Base-by-base conservation (phyloP, 2,329 filamentous ascomycete species). In the Beauveria caledonica region DNA sequence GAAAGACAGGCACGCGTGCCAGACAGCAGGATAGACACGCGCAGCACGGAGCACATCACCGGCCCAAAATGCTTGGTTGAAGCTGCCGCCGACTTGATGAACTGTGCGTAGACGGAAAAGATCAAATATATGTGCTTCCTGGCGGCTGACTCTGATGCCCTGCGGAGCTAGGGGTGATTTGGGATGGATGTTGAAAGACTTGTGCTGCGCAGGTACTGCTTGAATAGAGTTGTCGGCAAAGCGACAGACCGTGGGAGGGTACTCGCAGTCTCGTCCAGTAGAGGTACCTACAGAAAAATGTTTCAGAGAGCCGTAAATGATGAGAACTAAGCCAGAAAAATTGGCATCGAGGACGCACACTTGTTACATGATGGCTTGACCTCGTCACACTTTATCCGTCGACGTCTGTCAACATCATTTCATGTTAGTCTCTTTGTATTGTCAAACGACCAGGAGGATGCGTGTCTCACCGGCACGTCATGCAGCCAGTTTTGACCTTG, bases 311-410 rank as follows among this genome's bases (percentile, higher is more conserved):
- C 19, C 15, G 40, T 23, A 11, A 7, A 46, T 33, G 3, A 21
- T 21, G 3, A 11, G n/a, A 21, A 10, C 19, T 44, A 8, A 15
- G 36, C 19, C 15, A 27, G n/a, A 1, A 11, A 10, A 11, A 17
- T n/a, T 13, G 19, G 39, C 23, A 17, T 44, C 8, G 5, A 40
- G 19, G 27, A 48, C 48, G 21, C 29, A 52, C 58, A 60, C 25
- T 52, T 52, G 11, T 45, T 21, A 27, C 58, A 60, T 27, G 49
- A 46, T 10, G 58, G 58, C 17, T 60, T 60, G 48, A 39, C 49
- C 33, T 60, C 58, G 44, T 60, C 58, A 25, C 58, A 60, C 27
- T 60, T 60, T 13, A 60, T 52, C 15, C 42, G 49, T 13, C 58
- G 50, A 46, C 48, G 48, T 13, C 58, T 60, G 49, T 17, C 27